Conservation (phyloP, 257 asterid genomes). For the Jacaranda mimosifolia region DNA sequence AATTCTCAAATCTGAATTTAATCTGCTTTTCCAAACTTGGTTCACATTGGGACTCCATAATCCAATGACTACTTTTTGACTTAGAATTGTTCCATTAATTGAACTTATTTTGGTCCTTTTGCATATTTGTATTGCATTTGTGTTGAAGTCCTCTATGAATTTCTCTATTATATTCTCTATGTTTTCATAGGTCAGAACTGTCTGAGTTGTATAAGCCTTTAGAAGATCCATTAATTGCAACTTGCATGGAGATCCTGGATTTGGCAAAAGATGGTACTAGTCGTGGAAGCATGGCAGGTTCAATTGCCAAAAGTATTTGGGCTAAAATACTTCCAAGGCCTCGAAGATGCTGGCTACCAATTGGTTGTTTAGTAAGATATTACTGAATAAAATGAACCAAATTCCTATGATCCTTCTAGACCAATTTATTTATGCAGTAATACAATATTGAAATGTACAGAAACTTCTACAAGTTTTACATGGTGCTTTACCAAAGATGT, state of each 20-base stretch:
- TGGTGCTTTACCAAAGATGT: conserved; percentile 98
- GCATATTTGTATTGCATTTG: conserved; percentile 20
- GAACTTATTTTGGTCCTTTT: conserved; percentile 14
- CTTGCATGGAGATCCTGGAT: conserved; percentile 82
- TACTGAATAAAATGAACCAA: conserved; percentile 1
- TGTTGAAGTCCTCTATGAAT: conserved; percentile 18
- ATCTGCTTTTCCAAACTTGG: conserved; percentile 6
- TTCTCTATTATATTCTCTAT: conserved; percentile 5
- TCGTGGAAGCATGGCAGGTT: conserved; percentile 56
- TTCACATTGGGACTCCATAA: not conserved
- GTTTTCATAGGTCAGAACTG: conserved; percentile 63
- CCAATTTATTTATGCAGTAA: conserved; percentile 33
- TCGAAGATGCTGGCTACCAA: conserved; percentile 96
- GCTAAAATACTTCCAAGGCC: conserved; percentile 87
- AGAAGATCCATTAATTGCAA: conserved; percentile 70
- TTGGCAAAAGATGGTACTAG: conserved; percentile 59
- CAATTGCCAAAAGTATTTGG: conserved; percentile 54
- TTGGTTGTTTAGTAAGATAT: conserved; percentile 84
- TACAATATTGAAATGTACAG: conserved; percentile 54
- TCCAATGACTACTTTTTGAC: conserved; percentile 6
- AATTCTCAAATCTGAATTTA: not conserved
- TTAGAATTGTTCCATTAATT: too few relatives aligned
- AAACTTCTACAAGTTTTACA: conserved; percentile 89
- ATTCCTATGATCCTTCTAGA: conserved; percentile 14
- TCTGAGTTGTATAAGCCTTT: conserved; percentile 81